Base-by-base conservation (phyloP, 257 asterid genomes). In the Solanum piurae region DNA sequence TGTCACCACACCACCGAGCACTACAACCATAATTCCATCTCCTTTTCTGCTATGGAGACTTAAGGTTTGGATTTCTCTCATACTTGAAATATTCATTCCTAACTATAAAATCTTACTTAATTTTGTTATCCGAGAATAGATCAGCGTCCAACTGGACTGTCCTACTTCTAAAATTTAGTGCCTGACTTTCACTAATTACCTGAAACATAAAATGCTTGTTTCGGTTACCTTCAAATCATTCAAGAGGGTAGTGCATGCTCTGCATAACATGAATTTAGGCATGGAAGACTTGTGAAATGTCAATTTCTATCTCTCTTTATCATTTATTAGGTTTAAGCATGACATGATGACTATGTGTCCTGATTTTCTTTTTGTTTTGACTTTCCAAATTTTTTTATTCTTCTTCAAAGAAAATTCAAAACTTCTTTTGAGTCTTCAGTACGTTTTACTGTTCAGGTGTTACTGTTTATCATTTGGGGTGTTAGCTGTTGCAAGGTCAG, bases 11-110 rank as follows among this genome's bases (percentile, higher is more conserved):
- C 95, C 95, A 76, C 89, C 93, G 93, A 93, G 92, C 93, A 90
- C 88, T 37, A 83, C 91, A 46, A 95, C 95, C 14, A 91, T 94
- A 88, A 87, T 92, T 88, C 99, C 99, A 52, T 96, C 99, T 88
- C 98, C 99, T 42, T 86, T 93, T 89, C 89, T 97, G 40, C 90
- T 96, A 11, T 93, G 99, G 99, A 96, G 99, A 94, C 93, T 97
- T 88, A 97, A 96, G 99, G 99, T 97, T 75, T 40, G 46, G 18
- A 38, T 42, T 84, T 52, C 16, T 55, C 33, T 29, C 46, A 40
- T 25, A 49, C 40, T 76, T 76, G 60, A 76, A 76, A 29, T 69
- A 36, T 69, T 69, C 83, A 40, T 76, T 40, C 23, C 12, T 40
- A 37, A 40, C 5, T 7, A 68, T 68, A 34, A 68, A 68, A 13